phyloP scores from a whole-genome alignment of 2,329 filamentous ascomycete species.

The Penicillium thymicola region DNA sequence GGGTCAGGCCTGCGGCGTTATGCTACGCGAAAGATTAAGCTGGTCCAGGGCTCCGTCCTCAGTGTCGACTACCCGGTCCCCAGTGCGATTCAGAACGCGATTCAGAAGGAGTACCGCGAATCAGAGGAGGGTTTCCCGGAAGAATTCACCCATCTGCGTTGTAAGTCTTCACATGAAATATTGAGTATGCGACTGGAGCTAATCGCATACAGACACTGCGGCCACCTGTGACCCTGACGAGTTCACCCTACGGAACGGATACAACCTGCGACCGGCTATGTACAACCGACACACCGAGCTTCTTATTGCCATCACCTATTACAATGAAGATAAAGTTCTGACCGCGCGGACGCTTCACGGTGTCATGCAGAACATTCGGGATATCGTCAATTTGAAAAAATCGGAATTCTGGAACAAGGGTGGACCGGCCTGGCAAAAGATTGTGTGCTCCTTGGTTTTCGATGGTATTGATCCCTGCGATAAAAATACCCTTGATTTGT shows the following conservation, averaged over 20 bases:
- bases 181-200: background rate
- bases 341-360: constrained; percentile 88
- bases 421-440: constrained; percentile 97
- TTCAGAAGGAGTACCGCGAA: constrained; percentile 85
- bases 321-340: constrained; percentile 97
- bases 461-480: constrained; percentile 96
- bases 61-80: constrained; percentile 97
- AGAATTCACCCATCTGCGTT: constrained; percentile 97
- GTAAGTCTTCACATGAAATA: constrained; percentile 40
- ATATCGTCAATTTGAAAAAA: constrained; percentile 97
- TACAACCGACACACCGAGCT: constrained; percentile 98
- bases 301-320: constrained; percentile 96
- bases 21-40: constrained; percentile 94
- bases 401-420: constrained; percentile 99
- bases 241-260: constrained; percentile 97
- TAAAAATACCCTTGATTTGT: constrained; percentile 86
- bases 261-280: constrained; percentile 95
- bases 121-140: constrained; percentile 79
- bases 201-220: constrained; percentile 64
- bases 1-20: constrained; percentile 69
- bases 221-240: constrained; percentile 97
- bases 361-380: constrained; percentile 96
- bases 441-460: constrained; percentile 91
- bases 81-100: constrained; percentile 93
- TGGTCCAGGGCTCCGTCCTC: constrained; percentile 92